A percentile compares a stretch with the other conserved stretches of the same genome.
Evolutionary conservation across 2,329 filamentous ascomycete genomes (phyloP).

Genomic region (Phialophora expanda): DNA sequence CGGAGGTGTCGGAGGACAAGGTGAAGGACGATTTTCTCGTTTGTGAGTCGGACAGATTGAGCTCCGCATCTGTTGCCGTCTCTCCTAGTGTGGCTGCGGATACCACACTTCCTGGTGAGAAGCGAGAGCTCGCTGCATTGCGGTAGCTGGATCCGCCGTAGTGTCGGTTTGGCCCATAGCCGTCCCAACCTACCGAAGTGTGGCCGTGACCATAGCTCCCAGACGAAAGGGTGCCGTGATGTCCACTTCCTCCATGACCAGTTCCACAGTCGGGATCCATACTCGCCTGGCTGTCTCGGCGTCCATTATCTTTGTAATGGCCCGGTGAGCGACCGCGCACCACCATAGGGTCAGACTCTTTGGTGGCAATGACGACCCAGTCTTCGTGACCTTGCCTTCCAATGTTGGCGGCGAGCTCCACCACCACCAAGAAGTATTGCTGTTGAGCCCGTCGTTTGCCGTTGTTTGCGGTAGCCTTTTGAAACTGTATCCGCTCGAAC

Average conservation of each 20-base stretch:
- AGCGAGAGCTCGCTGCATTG: conserved; percentile 25
- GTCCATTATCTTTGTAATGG: conserved; percentile 72
- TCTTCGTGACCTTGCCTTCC: conserved; percentile 55
- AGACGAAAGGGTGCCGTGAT: conserved; percentile 20
- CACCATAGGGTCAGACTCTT: conserved; percentile 79
- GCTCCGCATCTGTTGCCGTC: conserved; percentile 30
- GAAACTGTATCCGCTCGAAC: conserved; percentile 93
- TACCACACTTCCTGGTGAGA: conserved; percentile 30
- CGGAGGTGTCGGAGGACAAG: conserved; percentile 31
- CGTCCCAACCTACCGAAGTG: conserved; percentile 30
- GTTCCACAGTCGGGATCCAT: conserved; percentile 70
- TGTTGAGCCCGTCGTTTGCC: conserved; percentile 88
- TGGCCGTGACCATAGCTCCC: conserved; percentile 16
- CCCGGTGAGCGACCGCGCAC: conserved; percentile 84
- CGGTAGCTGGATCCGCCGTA: conserved; percentile 34
- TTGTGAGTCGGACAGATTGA: conserved; percentile 26
- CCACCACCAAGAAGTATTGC: conserved; percentile 89
- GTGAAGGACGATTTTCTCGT: conserved; percentile 33
- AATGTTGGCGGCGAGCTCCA: conserved; percentile 78
- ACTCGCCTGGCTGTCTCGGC: conserved; percentile 71
- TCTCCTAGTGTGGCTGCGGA: conserved; percentile 29
- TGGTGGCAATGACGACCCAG: conserved; percentile 73
- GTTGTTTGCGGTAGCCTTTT: conserved; percentile 91
- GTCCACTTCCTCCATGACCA: conserved; percentile 52
- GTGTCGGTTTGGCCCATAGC: conserved; percentile 30